Base-by-base conservation (phyloP, 257 asterid species). In the Nicotiana noctiflora region DNA sequence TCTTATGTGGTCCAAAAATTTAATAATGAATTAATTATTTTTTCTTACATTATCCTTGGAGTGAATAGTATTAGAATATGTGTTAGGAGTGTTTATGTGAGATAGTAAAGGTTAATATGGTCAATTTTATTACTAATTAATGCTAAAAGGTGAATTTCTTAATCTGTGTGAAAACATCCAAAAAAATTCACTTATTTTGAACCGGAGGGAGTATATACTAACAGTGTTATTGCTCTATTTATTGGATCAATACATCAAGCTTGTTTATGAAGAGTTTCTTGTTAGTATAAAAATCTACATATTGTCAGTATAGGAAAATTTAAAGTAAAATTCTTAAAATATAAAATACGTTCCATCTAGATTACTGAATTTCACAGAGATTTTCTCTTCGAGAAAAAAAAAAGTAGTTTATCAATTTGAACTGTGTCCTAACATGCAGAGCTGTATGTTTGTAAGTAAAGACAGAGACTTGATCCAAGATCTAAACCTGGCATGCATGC, bases 401-500 rank as follows among this genome's bases (percentile, higher is more conserved):
- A 32, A 3, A 4, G 13, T 79, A 21, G 51, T 44, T 46, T 18
- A n/a, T 14, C 23, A 72, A 44, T 72, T 46, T 44, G 56, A 6
- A 8, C 21, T 53, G 81, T 60, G 13, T n/a, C 46, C 14, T 78
- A 78, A 79, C 77, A n/a, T n/a, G n/a, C n/a, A n/a, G n/a, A 68
- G 77, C 32, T 68, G 23, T 15, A 64, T 27, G 46, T 27, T 4
- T 14, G n/a, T 68, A 68, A 37, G 13, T 68, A 68, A 40, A 12
- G n/a, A n/a, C 56, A 68, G 19, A 12, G n/a, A n/a, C 57, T n/a
- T 68, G 77, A 68, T 68, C 57, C 32, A 40, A 68, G 77, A 68
- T 68, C 77, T 19, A 68, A 68, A 68, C 31, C 77, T 40, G 77
- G 34, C 12, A 40, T 40, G 77, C 77, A 68, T 68, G 77, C 57